phyloP scores from a whole-genome alignment of 2,329 filamentous ascomycete genomes.

The Sporothrix brasiliensis region DNA sequence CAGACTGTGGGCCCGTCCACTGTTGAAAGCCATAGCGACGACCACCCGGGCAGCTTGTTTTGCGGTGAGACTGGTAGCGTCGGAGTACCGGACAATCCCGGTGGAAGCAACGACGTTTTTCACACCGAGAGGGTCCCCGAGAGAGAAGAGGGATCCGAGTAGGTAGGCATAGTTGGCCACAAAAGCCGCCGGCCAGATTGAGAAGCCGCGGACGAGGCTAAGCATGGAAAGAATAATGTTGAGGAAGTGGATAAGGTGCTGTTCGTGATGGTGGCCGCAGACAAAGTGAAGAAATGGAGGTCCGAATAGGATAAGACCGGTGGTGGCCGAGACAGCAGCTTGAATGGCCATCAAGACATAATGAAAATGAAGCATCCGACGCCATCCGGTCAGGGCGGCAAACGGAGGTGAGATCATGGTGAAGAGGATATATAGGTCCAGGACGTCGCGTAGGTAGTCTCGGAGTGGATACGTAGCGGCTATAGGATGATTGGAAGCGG shows the following conservation, averaged over 20 bases:
- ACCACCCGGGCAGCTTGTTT: not conserved
- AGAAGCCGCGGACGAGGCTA: not conserved
- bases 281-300: not conserved
- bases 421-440: too few species aligned
- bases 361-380: not conserved
- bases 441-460: not conserved
- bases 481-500: not conserved
- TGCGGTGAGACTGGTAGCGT: not conserved
- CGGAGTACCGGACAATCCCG: not conserved
- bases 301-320: not conserved
- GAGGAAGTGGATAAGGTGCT: not conserved
- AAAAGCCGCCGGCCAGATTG: not conserved
- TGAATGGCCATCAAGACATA: not conserved
- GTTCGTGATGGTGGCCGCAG: not conserved
- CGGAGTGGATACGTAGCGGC: not conserved
- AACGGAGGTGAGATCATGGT: not conserved
- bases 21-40: conserved; percentile 30
- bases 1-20: conserved; percentile 18
- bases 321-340: not conserved
- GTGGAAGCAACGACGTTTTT: not conserved
- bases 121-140: not conserved
- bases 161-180: conserved; percentile 33
- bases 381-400: not conserved
- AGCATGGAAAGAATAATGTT: not conserved
- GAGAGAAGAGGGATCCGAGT: conserved; percentile 25